These are phyloP conservation scores for Ustilago crameri DNA, from an alignment of 1,284 basidiomycete genomes.

Conservation along the genomic window DNA sequence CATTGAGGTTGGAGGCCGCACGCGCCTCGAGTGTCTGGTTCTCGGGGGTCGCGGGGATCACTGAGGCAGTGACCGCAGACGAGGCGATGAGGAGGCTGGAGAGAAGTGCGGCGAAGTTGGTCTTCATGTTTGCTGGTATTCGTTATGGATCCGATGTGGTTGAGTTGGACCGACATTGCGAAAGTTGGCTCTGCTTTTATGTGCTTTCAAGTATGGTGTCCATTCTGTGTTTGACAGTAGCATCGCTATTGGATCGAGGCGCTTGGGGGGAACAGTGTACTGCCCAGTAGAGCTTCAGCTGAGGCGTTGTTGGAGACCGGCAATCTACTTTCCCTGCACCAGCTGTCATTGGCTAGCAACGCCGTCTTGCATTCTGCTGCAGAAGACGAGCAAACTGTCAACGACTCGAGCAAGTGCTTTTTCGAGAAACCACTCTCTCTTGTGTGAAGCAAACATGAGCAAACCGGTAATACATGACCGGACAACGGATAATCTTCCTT, in stretches of 20 bases:
- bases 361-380: no score
- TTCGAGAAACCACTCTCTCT: no score
- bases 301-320: not conserved
- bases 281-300: not conserved
- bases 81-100: conserved; percentile 6
- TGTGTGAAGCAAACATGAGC: no score
- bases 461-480: no score
- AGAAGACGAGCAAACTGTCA: no score
- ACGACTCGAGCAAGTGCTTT: no score
- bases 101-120: conserved; percentile 25
- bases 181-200: no score
- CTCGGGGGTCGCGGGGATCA: conserved; percentile 6
- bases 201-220: not conserved
- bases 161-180: not conserved
- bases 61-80: conserved; percentile 13
- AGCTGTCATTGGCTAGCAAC: no score
- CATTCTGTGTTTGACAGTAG: not conserved
- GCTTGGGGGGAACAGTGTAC: no score
- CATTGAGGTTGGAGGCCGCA: conserved; percentile 14
- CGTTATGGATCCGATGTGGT: not conserved
- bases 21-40: conserved; percentile 6
- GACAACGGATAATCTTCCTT: no score
- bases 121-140: conserved; percentile 13
- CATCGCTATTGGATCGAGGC: no score
- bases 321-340: not conserved